phyloP scores from a whole-genome alignment of 805 yeast species.

The Kazachstania martiniae region DNA sequence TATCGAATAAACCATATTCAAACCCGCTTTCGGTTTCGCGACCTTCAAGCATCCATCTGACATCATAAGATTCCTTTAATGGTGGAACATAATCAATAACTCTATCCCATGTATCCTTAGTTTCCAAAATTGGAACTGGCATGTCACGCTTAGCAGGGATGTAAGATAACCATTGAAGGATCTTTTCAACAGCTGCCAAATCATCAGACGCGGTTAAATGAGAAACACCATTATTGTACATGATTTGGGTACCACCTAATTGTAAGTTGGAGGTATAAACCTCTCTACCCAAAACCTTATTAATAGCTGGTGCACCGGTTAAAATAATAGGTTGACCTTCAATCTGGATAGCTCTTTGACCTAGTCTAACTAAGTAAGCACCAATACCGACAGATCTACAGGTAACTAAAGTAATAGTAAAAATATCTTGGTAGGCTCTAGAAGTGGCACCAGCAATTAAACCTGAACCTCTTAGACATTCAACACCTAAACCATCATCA shows the following conservation, averaged over 20 bases:
- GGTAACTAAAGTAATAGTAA: constrained; percentile 96
- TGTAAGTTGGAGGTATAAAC: constrained; percentile 95
- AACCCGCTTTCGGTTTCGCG: constrained; percentile 51
- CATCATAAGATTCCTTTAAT: constrained; percentile 69
- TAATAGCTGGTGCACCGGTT: constrained; percentile 98
- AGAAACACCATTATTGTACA: constrained; percentile 97
- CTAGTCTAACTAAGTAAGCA: constrained; percentile 94
- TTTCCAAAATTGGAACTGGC: constrained; percentile 83
- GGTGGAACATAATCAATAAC: constrained; percentile 73
- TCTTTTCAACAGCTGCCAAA: constrained; percentile 89
- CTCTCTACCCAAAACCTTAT: constrained; percentile 92
- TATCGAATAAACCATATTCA: constrained; percentile 86
- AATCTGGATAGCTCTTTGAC: constrained; percentile 97
- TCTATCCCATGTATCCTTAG: constrained; percentile 88
- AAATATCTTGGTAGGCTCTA: constrained; percentile 93
- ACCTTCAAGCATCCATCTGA: constrained; percentile 91
- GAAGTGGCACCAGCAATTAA: constrained; percentile 98
- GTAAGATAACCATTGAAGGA: constrained; percentile 91
- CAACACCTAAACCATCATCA: constrained; percentile 97
- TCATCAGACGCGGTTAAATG: constrained; percentile 96
- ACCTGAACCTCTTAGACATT: constrained; percentile 96
- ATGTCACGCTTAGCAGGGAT: constrained; percentile 82
- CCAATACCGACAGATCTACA: constrained; percentile 99
- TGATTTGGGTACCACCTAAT: constrained; percentile 97
- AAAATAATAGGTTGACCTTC: constrained; percentile 98